These are phyloP conservation scores for Euphorbia peplus DNA, from an alignment of 345 rosid genomes.

Conservation along the genomic window DNA sequence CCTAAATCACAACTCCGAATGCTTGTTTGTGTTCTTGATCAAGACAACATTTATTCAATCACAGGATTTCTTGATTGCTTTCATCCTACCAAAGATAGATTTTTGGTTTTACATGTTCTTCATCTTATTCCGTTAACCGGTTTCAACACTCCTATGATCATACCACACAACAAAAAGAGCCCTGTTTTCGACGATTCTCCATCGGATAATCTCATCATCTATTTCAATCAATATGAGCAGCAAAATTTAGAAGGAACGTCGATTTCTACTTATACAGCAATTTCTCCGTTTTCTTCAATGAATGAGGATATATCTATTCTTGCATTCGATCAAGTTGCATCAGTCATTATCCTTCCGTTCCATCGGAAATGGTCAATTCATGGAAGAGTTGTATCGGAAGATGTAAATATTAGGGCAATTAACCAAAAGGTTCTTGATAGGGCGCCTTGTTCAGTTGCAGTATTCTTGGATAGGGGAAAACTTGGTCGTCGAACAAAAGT, in stretches of 20 bases:
- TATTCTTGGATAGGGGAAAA: conserved; percentile 3
- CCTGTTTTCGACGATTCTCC: background rate
- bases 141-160: conserved; percentile 29
- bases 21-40: conserved; percentile 31
- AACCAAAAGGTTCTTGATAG: conserved; percentile 43
- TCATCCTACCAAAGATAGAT: conserved; percentile 16
- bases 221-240: conserved; percentile 22
- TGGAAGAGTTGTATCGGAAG: conserved; percentile 38
- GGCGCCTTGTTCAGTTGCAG: conserved; percentile 62
- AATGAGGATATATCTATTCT: conserved; percentile 53
- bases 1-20: conserved; percentile 27
- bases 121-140: conserved; percentile 36
- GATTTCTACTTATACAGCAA: conserved; percentile 35
- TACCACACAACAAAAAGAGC: conserved; percentile 14
- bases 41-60: conserved; percentile 24
- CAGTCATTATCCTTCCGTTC: conserved; percentile 53
- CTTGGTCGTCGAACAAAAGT: conserved; percentile 1
- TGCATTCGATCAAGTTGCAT: conserved; percentile 41
- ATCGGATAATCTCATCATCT: conserved; percentile 21
- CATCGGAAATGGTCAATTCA: conserved; percentile 45
- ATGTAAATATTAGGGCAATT: conserved; percentile 23
- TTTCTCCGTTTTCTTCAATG: conserved; percentile 45
- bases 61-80: conserved; percentile 34
- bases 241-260: conserved; percentile 9
- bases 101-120: conserved; percentile 25